Conservation (phyloP, 495 filamentous ascomycete species). For the Cladorrhinum samala region DNA sequence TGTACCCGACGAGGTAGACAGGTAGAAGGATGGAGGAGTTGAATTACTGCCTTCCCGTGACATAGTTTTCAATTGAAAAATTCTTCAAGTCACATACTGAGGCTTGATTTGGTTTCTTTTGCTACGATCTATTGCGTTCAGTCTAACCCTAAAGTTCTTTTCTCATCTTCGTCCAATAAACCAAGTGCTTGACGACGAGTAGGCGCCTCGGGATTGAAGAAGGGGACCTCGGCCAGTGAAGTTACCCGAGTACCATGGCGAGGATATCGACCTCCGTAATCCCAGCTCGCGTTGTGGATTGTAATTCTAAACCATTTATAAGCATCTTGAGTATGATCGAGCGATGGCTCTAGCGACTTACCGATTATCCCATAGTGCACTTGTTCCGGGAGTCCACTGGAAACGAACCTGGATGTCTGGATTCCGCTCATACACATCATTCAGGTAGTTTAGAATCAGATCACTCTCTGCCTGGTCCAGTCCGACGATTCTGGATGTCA, state of each 20-base stretch:
- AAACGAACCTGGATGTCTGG: constrained; percentile 64
- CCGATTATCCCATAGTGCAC: constrained; percentile 61
- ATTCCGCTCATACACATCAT: constrained; percentile 59
- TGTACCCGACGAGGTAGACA: too few relatives aligned
- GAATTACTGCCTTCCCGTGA: too few relatives aligned
- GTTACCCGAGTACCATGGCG: constrained; percentile 60
- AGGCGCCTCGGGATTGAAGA: constrained; percentile 52
- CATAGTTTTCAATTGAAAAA: too few relatives aligned
- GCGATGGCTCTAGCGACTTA: constrained; percentile 24
- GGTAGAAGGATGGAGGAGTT: too few relatives aligned
- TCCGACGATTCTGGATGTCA: constrained; percentile 60
- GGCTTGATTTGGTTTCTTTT: too few relatives aligned
- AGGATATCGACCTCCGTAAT: constrained; percentile 57
- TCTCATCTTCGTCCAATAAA: constrained; percentile 34
- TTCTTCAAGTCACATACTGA: too few relatives aligned
- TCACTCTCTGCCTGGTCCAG: constrained; percentile 61
- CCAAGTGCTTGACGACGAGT: constrained; percentile 56
- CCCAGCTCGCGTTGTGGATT: constrained; percentile 63
- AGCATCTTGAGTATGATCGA: too few relatives aligned
- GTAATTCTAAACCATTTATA: too few relatives aligned
- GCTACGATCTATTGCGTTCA: too few relatives aligned
- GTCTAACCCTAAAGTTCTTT: constrained; percentile 18
- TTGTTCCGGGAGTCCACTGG: constrained; percentile 56
- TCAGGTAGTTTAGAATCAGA: constrained; percentile 60
- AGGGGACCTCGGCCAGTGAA: constrained; percentile 60